Evolutionary conservation across 2,329 filamentous ascomycete genomes (phyloP), one percentile per base, ranked within the genome.

Genomic region (Phyllosticta citribraziliensis): DNA sequence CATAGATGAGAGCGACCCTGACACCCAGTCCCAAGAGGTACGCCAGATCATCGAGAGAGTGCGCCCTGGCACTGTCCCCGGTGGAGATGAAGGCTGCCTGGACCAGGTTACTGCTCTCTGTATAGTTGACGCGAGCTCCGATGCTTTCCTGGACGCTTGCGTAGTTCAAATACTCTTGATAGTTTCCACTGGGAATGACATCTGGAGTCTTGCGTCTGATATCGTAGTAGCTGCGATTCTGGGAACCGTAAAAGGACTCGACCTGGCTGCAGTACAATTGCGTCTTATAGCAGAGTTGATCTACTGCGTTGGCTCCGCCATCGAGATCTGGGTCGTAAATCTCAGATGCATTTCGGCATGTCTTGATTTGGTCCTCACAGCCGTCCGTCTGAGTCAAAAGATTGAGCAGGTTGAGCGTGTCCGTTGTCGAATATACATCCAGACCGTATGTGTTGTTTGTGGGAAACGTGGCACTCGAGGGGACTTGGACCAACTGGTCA

Each of bases 1-100:
- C 84, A 70, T 93, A 89, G 60, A 91, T 81, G 63, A 94, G 75
- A 5, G 87, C 86, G 17, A 94, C 82, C 11, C 69, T 75, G 30
- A 80, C 70, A 35, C 76, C 76, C 3, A 68, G 67, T 56, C 66
- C 66, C 20, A 81, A 70, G 10, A 82, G 68, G 17, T 69, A 70
- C 8, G 74, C 75, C 10, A 80, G 65, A 56, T 77, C 75, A 4
- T 73, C 64, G 20, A 77, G 65, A 52, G 74, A 70, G 1, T 70
- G 71, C 17, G 72, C 74, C 22, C 78, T 74, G 61, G 76, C 72
- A 14, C 73, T 70, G 63, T 81, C 79, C 51, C 79, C 79, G 4
- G 77, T 78, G 60, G 66, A 64, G 30, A 67, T 57, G 57, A 22
- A 40, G 68, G 30, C 68, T 60, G 33, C 64, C 11, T 70, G 68